Evolutionary conservation across 352 stramenopile species (phyloP).

Genomic region (Globisporangium nunn): DNA sequence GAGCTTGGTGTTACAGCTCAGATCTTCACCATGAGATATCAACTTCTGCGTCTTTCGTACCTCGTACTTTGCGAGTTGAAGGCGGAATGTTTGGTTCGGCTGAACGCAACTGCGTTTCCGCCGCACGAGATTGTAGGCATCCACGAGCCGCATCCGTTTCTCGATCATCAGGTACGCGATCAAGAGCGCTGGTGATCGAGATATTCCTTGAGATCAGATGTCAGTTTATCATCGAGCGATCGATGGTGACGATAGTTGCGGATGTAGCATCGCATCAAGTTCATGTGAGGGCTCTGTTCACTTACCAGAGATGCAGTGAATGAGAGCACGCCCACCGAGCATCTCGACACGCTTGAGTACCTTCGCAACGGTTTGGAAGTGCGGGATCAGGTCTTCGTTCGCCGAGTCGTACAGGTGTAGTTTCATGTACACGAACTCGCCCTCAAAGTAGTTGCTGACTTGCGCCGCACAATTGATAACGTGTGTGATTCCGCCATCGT

Average conservation of each 20-base stretch:
- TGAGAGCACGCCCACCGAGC: constrained; percentile 36
- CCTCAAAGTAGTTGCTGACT: constrained; percentile 48
- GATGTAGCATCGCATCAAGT: too few species aligned
- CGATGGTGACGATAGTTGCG: too few species aligned
- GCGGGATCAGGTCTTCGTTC: constrained; percentile 43
- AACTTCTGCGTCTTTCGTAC: constrained; percentile 6
- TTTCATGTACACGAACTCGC: constrained; percentile 62
- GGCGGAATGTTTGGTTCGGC: constrained; percentile 51
- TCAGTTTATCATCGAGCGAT: not conserved
- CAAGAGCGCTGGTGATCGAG: constrained; percentile 44
- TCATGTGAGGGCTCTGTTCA: not conserved
- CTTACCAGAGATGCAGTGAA: constrained; percentile 49
- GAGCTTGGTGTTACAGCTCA: not conserved
- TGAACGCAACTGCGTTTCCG: constrained; percentile 36
- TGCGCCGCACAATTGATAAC: constrained; percentile 56
- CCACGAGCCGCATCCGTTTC: constrained; percentile 47
- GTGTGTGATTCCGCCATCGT: constrained; percentile 39
- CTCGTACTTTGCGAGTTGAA: constrained; percentile 68
- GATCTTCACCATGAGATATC: too few species aligned
- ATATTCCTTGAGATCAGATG: constrained; percentile 23
- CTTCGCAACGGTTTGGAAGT: constrained; percentile 43
- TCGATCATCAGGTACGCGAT: constrained; percentile 67
- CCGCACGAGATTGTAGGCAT: constrained; percentile 51
- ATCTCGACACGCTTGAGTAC: constrained; percentile 49
- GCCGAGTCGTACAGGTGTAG: constrained; percentile 39